Base-by-base conservation (phyloP, 257 asterid species). In the Nicotiana obtusifolia region DNA sequence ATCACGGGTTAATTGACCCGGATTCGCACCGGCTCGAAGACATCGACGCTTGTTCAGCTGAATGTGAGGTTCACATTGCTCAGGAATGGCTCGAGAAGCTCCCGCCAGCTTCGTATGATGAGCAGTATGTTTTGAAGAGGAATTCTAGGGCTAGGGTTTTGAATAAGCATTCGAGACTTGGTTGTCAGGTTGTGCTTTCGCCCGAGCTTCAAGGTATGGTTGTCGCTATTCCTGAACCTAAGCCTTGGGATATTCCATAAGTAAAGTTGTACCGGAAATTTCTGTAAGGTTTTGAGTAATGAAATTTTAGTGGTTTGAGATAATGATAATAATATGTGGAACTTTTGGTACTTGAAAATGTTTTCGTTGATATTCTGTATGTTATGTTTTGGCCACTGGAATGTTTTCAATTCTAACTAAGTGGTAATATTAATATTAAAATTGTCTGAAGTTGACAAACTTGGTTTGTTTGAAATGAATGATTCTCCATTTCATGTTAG, bases 51-150 rank as follows among this genome's bases (percentile, higher is more conserved):
- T 95, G 99, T 87, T 95, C 99, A 20, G 92, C 99, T 33, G 98
- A 95, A 87, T 95, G 99, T 90, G 99, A 95, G 93, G 98, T 95
- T 37, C 98, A 92, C 89, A 95, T 95, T 84, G 97, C 98, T 52
- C 91, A 95, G 91, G 98, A 95, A 80, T 95, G 99, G 98, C 94
- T 95, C 37, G 97, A 92, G 64, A 95, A 93, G 90, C 93, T 95
- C 26, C 99, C 99, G 37, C 91, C 95, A n/a, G 84, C 89, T 31
- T 53, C 98, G 3, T 89, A 87, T 47, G 90, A 89, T 41, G 92
- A 89, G 82, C 79, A 86, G 84, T 89, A 89, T 66, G 92, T 89
- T 41, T 76, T 89, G 66, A 86, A 62, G 76, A 90, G 93, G 90
- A 90, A 87, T 83, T 92, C 97, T 86, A 93, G 92, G 87, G 20